Evolutionary conservation across 1,139 yeast species (phyloP).

Genomic region (Suhomyces taliae): DNA sequence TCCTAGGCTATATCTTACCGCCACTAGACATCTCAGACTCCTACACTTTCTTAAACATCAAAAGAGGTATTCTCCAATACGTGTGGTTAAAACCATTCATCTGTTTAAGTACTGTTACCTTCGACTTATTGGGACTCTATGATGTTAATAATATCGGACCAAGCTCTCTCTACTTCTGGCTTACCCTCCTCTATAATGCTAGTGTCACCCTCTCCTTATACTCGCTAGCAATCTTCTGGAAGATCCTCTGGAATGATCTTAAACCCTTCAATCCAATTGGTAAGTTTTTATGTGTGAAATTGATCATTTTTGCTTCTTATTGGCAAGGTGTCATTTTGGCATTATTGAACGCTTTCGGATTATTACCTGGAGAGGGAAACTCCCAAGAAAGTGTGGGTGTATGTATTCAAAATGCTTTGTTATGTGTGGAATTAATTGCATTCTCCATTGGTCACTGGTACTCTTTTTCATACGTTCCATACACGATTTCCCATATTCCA

Average conservation of each 20-base stretch:
- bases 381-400: slow-evolving; percentile 42
- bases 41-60: slow-evolving; percentile 67
- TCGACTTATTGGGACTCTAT: slow-evolving; percentile 52
- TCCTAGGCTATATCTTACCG: slow-evolving; percentile 47
- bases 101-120: slow-evolving; percentile 55
- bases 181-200: slow-evolving; percentile 68
- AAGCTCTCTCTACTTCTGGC: slow-evolving; percentile 60
- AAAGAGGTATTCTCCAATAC: slow-evolving; percentile 87
- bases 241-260: slow-evolving; percentile 73
- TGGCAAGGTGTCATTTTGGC: slow-evolving; percentile 89
- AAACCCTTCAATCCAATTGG: slow-evolving; percentile 85
- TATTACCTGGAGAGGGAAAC: slow-evolving; percentile 28
- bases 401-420: slow-evolving; percentile 72
- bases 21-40: slow-evolving; percentile 88
- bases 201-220: slow-evolving; percentile 83
- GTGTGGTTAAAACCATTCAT: slow-evolving; percentile 92
- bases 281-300: slow-evolving; percentile 87
- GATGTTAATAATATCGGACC: slow-evolving; percentile 51
- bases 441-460: slow-evolving; percentile 87
- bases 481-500: slow-evolving; percentile 59
- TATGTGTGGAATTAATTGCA: slow-evolving; percentile 81
- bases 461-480: slow-evolving; percentile 80
- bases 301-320: slow-evolving; percentile 91
- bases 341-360: slow-evolving; percentile 54
- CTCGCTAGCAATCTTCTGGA: slow-evolving; percentile 90